Conservation (phyloP, 371 early-diverging fungal species). For the Rhizomucor miehei region DNA sequence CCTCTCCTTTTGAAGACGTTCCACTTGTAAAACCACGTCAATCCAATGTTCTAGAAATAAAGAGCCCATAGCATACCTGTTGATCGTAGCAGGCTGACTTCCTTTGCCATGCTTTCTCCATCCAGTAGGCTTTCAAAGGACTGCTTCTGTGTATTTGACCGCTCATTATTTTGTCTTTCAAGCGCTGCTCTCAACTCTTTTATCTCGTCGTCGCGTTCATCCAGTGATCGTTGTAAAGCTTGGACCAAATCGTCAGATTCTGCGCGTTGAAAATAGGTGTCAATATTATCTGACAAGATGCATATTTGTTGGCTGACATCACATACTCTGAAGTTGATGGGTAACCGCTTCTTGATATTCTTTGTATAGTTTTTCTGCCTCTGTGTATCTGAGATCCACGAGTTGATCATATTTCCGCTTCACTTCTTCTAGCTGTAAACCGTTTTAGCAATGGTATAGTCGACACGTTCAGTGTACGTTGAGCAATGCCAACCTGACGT, state of each 20-base stretch:
- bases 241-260: too few relatives aligned
- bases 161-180: not conserved
- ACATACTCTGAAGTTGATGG: constrained; percentile 8
- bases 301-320: not conserved
- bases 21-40: too few relatives aligned
- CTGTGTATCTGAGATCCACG: constrained; percentile 7
- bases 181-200: not conserved
- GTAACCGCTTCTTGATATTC: constrained; percentile 3
- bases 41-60: too few relatives aligned
- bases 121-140: too few relatives aligned
- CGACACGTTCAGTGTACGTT: too few relatives aligned
- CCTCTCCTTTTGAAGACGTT: too few relatives aligned
- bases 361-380: constrained; percentile 10
- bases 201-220: not conserved
- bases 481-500: too few relatives aligned
- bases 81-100: too few relatives aligned
- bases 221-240: not conserved
- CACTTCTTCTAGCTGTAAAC: constrained; percentile 1
- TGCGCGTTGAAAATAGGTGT: not conserved
- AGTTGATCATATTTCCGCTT: constrained; percentile 10
- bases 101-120: too few relatives aligned
- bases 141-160: too few relatives aligned
- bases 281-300: not conserved
- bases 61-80: too few relatives aligned
- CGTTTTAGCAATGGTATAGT: not conserved